Evolutionary conservation across 257 asterid genomes (phyloP), one percentile per base, ranked within the genome.

Genomic region (Cynanchum wilfordii): DNA sequence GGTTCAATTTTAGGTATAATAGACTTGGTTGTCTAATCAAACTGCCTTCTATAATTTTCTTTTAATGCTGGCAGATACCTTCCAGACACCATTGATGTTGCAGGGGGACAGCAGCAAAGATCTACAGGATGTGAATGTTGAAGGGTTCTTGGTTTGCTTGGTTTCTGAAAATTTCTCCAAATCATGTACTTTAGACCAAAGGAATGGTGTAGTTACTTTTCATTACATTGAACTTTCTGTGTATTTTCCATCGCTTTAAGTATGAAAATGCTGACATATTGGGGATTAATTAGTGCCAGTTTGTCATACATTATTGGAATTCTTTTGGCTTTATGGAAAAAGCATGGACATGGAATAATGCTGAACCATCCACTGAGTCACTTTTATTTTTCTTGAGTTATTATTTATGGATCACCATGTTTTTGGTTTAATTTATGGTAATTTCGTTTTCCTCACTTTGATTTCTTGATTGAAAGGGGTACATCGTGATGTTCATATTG

Each of bases 41-140:
- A 54, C 47, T 9, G 19, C 49, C 7, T 1, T 24, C 42, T 4
- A 8, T 24, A 36, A 20, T 49, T 51, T 40, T 24, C 6, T 36
- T 58, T 36, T 2, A 58, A 79, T 66, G 51, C 33, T 38, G 47
- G 55, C 76, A 84, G 86, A 52, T 84, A 84, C 64, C 82, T 84
- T 71, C 88, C 86, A 13, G 88, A 84, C 54, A 76, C 92, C 69
- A 87, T 89, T 40, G 92, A 89, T 62, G 84, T 87, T 77, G 83
- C 80, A 12, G 79, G 90, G 0, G 89, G 87, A 69, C 89, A 80
- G 81, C 92, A 84, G 69, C 88, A 87, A 78, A 82, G 89, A 79
- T 82, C 90, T 22, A 79, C 92, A 2, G 90, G 95, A 44, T 89
- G 92, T 76, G 89, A 89, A 77, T 89, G 92, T 50, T 87, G 77